Evolutionary conservation across 805 yeast species (phyloP).

Genomic region (Maudiozyma barnettii): DNA sequence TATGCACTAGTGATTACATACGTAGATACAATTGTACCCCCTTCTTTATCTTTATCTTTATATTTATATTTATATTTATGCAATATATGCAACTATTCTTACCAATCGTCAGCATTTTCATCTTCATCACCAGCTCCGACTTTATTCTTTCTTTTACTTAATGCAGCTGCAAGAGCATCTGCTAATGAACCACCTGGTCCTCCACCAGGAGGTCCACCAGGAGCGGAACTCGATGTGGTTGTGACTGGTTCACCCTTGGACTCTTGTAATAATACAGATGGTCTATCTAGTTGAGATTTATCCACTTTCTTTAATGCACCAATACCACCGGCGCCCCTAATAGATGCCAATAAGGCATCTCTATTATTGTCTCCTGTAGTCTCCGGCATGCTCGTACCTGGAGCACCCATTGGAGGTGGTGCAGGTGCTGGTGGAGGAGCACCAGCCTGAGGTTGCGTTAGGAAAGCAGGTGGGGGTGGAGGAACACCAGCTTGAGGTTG

Average conservation of each 20-base stretch:
- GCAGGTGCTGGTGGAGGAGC: slow-evolving; percentile 12
- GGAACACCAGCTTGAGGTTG: not conserved
- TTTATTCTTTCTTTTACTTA: slow-evolving; percentile 70
- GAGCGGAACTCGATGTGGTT: slow-evolving; percentile 15
- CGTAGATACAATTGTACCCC: not conserved
- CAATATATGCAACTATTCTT: not conserved
- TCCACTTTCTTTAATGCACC: slow-evolving; percentile 67
- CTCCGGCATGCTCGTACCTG: slow-evolving; percentile 11
- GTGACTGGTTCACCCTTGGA: slow-evolving; percentile 52
- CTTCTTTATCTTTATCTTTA: not conserved
- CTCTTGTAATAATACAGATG: slow-evolving; percentile 62
- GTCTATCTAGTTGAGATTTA: slow-evolving; percentile 72
- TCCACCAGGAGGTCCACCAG: slow-evolving; percentile 35
- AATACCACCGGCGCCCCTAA: slow-evolving; percentile 69
- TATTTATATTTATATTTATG: not conserved
- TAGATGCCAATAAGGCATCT: slow-evolving; percentile 80
- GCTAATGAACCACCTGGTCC: slow-evolving; percentile 62
- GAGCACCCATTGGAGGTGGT: slow-evolving; percentile 9
- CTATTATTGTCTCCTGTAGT: slow-evolving; percentile 45
- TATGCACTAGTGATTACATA: too few species aligned
- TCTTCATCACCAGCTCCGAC: slow-evolving; percentile 82
- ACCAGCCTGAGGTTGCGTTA: not conserved
- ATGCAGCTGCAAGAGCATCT: slow-evolving; percentile 81
- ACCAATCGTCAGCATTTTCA: slow-evolving; percentile 77
- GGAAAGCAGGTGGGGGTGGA: slow-evolving; percentile 10